These are phyloP conservation scores for Draba incana DNA, from an alignment of 345 rosid genomes.

Conservation along the genomic window DNA sequence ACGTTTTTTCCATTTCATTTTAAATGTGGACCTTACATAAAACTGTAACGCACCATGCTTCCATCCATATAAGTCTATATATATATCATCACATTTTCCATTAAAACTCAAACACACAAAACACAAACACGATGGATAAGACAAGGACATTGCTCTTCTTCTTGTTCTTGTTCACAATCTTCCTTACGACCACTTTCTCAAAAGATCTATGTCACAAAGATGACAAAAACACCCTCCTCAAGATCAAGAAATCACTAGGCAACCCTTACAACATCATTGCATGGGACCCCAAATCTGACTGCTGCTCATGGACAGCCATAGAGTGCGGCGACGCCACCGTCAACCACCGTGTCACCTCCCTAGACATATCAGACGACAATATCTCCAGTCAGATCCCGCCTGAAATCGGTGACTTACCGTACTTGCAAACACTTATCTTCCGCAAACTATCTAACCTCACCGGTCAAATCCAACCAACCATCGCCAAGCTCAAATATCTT, in stretches of 20 bases:
- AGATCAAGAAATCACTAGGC: constrained; percentile 56
- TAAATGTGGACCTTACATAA: too few species aligned
- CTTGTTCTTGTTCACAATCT: constrained; percentile 32
- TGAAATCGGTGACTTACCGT: constrained; percentile 64
- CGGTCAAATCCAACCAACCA: constrained; percentile 59
- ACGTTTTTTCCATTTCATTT: too few species aligned
- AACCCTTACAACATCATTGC: constrained; percentile 63
- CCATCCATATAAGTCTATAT: background rate
- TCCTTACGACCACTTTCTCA: constrained; percentile 43
- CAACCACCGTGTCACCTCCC: constrained; percentile 61
- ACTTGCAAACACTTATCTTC: constrained; percentile 50
- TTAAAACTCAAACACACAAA: constrained; percentile 13
- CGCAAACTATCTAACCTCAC: constrained; percentile 61
- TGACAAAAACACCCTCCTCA: constrained; percentile 64
- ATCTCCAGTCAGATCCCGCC: constrained; percentile 58
- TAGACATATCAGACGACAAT: constrained; percentile 51
- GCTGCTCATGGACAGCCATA: constrained; percentile 72
- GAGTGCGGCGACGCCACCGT: constrained; percentile 56
- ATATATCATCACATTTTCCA: constrained; percentile 20
- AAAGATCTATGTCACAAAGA: constrained; percentile 55
- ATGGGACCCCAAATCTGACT: constrained; percentile 64
- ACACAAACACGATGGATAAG: constrained; percentile 17
- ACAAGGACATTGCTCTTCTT: constrained; percentile 34
- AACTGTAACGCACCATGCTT: constrained; percentile 8
- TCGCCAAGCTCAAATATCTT: constrained; percentile 61